Conservation (phyloP, 1,284 basidiomycete genomes). For the Xerocomus minutiporus region DNA sequence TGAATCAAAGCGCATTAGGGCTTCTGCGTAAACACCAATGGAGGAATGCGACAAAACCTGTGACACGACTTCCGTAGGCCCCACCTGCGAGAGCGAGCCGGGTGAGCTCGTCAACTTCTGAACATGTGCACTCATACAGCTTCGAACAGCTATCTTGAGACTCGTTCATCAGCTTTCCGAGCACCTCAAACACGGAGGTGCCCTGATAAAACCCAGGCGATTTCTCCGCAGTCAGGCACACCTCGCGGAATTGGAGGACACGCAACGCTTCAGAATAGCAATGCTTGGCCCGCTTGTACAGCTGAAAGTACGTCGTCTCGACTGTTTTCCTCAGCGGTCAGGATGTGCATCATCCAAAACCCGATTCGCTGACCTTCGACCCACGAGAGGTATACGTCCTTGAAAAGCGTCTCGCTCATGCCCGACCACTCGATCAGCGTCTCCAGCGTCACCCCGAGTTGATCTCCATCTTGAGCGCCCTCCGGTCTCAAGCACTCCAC, state of each 20-base stretch:
- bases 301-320: slow-evolving; percentile 71
- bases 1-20: slow-evolving; percentile 1
- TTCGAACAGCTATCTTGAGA: slow-evolving; percentile 68
- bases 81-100: slow-evolving; percentile 60
- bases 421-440: slow-evolving; percentile 71
- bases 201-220: slow-evolving; percentile 15
- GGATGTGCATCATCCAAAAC: slow-evolving; percentile 1
- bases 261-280: slow-evolving; percentile 75
- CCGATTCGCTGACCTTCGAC: slow-evolving; percentile 54
- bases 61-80: slow-evolving; percentile 73
- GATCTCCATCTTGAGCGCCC: slow-evolving; percentile 28
- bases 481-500: slow-evolving; percentile 52
- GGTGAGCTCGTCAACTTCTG: slow-evolving; percentile 69
- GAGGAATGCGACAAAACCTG: slow-evolving; percentile 44
- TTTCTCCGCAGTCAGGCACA: slow-evolving; percentile 48
- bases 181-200: slow-evolving; percentile 36
- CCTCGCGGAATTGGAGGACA: slow-evolving; percentile 67
- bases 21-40: not conserved
- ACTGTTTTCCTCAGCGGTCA: slow-evolving; percentile 41
- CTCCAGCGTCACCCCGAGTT: slow-evolving; percentile 60
- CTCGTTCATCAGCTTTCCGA: slow-evolving; percentile 75
- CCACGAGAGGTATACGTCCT: slow-evolving; percentile 69
- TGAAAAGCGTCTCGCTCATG: slow-evolving; percentile 52
- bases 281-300: slow-evolving; percentile 76
- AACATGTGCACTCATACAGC: slow-evolving; percentile 75